Evolutionary conservation across 2,329 filamentous ascomycete genomes (phyloP).

Genomic region (Aspergillus eucalypticola): DNA sequence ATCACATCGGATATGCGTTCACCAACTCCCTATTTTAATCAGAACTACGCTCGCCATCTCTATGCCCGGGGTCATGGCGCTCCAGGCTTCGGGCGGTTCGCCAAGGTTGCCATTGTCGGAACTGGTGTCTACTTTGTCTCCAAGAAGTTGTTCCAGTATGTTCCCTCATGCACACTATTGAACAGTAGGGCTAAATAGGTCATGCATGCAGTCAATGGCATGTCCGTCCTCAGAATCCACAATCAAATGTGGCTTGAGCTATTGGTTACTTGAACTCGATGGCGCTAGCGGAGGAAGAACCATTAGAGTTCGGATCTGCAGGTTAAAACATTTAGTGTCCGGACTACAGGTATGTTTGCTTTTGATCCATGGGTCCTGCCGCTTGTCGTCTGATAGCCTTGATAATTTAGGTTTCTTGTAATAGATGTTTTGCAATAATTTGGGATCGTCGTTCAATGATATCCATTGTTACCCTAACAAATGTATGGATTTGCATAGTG

Average conservation of each 20-base stretch:
- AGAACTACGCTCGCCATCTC: background rate
- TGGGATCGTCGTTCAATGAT: too few relatives aligned
- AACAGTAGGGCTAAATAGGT: background rate
- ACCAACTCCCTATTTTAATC: background rate
- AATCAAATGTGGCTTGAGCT: background rate
- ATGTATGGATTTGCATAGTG: too few relatives aligned
- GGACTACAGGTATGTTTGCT: too few relatives aligned
- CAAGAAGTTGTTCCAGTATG: background rate
- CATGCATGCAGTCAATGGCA: background rate
- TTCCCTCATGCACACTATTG: background rate
- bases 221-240: background rate
- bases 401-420: too few relatives aligned
- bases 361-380: too few relatives aligned
- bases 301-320: background rate
- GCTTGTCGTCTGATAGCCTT: too few relatives aligned
- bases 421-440: too few relatives aligned
- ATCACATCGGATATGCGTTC: background rate
- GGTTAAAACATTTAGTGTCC: background rate
- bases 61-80: background rate
- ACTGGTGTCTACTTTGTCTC: background rate
- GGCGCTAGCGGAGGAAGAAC: too few relatives aligned
- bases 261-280: too few relatives aligned
- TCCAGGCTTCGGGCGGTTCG: background rate
- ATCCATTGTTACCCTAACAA: too few relatives aligned
- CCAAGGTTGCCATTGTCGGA: background rate